phyloP scores from a whole-genome alignment of 345 rosid species.

The Brassica rapa region DNA sequence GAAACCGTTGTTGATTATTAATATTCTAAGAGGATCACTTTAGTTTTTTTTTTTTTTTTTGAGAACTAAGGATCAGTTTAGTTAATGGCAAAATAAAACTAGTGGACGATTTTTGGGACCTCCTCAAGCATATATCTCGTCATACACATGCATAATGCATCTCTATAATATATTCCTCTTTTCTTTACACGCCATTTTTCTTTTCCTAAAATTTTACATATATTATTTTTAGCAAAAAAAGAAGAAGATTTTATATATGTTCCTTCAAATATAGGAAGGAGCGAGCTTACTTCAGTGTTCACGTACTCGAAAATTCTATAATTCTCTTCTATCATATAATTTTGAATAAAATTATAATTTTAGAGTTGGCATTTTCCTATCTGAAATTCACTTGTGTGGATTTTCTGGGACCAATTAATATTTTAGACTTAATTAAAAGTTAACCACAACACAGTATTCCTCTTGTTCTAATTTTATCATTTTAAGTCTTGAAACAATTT shows the following conservation, averaged over 20 bases:
- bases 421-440: neutral
- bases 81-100: conserved; percentile 16
- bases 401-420: conserved; percentile 17
- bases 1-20: conserved; percentile 40
- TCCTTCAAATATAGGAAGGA: conserved; percentile 11
- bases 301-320: conserved; percentile 22
- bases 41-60: neutral
- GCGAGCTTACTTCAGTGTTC: conserved; percentile 19
- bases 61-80: conserved; percentile 10
- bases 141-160: conserved; percentile 18
- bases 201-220: neutral
- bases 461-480: too few relatives aligned
- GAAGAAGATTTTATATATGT: neutral
- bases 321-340: neutral
- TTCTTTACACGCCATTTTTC: conserved; percentile 9
- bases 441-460: too few relatives aligned
- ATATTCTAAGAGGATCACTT: conserved; percentile 23
- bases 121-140: conserved; percentile 28
- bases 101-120: conserved; percentile 37
- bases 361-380: conserved; percentile 7
- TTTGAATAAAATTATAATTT: neutral
- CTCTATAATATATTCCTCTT: neutral
- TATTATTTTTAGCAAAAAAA: neutral
- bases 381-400: conserved; percentile 3
- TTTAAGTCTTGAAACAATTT: too few relatives aligned